Percentiles rank a stretch among this genome's conserved stretches.
phyloP scores from a whole-genome alignment of 352 stramenopile species.

The Phytophthora cryptogea region DNA sequence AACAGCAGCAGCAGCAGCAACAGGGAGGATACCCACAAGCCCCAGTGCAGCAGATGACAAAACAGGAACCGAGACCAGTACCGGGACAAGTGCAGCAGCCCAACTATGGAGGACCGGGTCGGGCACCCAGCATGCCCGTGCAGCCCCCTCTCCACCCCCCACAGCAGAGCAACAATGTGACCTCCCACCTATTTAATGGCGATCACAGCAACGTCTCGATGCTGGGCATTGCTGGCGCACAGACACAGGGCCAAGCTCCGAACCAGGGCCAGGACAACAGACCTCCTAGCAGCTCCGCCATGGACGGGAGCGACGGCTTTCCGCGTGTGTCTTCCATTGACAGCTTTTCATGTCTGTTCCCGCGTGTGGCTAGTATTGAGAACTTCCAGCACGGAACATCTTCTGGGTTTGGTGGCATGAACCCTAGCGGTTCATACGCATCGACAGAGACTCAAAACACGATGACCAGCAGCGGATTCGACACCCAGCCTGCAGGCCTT shows the following conservation, averaged over 20 bases:
- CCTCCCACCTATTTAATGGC: constrained; percentile 44
- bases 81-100: constrained; percentile 17
- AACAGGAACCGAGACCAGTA: constrained; percentile 28
- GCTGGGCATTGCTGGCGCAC: constrained; percentile 41
- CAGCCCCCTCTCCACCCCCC: constrained; percentile 40
- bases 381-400: constrained; percentile 60
- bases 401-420: constrained; percentile 38
- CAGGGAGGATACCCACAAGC: constrained; percentile 20
- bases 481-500: constrained; percentile 32
- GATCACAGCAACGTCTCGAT: constrained; percentile 44
- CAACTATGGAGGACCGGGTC: constrained; percentile 16
- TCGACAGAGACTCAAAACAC: constrained; percentile 28
- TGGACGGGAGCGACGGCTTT: constrained; percentile 43
- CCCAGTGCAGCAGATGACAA: constrained; percentile 22
- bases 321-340: constrained; percentile 85
- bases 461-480: constrained; percentile 34
- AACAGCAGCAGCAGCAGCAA: constrained; percentile 26
- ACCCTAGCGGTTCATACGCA: constrained; percentile 27
- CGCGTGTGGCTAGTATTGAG: constrained; percentile 81
- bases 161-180: constrained; percentile 29
- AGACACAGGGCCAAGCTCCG: constrained; percentile 26
- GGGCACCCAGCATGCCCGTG: constrained; percentile 26
- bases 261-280: constrained; percentile 32
- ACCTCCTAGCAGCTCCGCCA: constrained; percentile 11
- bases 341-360: constrained; percentile 85